A percentile compares a stretch with the other conserved stretches of the same genome.
Evolutionary conservation across 768 basidiomycete species (phyloP).

Genomic region (Daedalea quercina): DNA sequence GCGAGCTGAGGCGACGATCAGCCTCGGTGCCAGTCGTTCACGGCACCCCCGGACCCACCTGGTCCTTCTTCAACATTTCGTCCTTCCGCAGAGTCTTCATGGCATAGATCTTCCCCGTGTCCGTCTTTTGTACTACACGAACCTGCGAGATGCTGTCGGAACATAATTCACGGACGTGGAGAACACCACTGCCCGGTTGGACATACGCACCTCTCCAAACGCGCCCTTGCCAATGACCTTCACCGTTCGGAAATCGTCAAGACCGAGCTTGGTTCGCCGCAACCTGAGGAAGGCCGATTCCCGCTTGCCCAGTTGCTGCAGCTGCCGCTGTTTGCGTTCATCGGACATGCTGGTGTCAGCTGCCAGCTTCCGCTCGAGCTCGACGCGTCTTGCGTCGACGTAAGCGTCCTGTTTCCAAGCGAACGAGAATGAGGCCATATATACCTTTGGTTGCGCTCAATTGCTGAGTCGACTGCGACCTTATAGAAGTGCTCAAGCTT

Average conservation of each 20-base stretch:
- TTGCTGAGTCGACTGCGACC: constrained; percentile 90
- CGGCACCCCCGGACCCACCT: constrained; percentile 44
- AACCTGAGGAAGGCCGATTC: constrained; percentile 87
- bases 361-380: constrained; percentile 76
- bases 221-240: constrained; percentile 99
- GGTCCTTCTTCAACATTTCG: constrained; percentile 99
- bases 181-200: not conserved
- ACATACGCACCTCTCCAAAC: constrained; percentile 79
- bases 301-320: constrained; percentile 78
- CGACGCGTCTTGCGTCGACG: constrained; percentile 59
- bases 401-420: not conserved
- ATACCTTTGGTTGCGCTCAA: constrained; percentile 89
- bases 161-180: not conserved
- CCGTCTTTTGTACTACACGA: constrained; percentile 90
- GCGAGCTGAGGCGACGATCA: constrained; percentile 58
- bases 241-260: constrained; percentile 92
- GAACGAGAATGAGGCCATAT: not conserved
- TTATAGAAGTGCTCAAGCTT: constrained; percentile 98
- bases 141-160: constrained; percentile 39
- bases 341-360: constrained; percentile 65
- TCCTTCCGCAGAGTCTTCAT: constrained; percentile 98
- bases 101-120: constrained; percentile 97
- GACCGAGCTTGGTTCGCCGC: constrained; percentile 80
- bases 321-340: constrained; percentile 80
- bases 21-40: not conserved